Evolutionary conservation across 768 basidiomycete genomes (phyloP).

Genomic region (Mycena floridula): DNA sequence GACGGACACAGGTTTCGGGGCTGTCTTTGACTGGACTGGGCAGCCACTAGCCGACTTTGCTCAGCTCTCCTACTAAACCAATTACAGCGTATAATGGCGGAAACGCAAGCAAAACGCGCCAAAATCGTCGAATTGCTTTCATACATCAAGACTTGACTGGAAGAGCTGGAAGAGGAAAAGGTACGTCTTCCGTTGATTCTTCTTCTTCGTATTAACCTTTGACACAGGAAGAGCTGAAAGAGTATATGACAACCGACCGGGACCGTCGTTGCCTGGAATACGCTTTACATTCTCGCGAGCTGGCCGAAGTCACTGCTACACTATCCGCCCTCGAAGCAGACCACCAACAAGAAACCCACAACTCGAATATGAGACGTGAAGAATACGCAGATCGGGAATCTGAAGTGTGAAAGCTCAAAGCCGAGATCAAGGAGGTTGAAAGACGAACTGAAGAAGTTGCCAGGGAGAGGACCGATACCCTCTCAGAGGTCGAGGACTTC

Average conservation of each 20-base stretch:
- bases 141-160: constrained; percentile 84
- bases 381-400: constrained; percentile 82
- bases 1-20: too few relatives aligned
- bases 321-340: constrained; percentile 86
- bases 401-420: too few relatives aligned
- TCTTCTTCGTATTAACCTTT: too few relatives aligned
- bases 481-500: too few relatives aligned
- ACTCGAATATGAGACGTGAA: constrained; percentile 74
- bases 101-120: constrained; percentile 86
- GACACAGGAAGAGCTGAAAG: constrained; percentile 95
- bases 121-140: constrained; percentile 89
- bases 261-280: constrained; percentile 93
- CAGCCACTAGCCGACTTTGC: too few relatives aligned
- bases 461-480: too few relatives aligned
- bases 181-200: too few relatives aligned
- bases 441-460: too few relatives aligned
- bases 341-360: constrained; percentile 74
- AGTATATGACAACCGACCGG: constrained; percentile 94
- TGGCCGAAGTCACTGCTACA: constrained; percentile 82
- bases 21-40: too few relatives aligned
- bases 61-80: too few relatives aligned
- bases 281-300: constrained; percentile 84
- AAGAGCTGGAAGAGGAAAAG: constrained; percentile 96
- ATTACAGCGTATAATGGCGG: constrained; percentile 93
- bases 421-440: too few relatives aligned